Evolutionary conservation across 139 green algal genomes (phyloP).

Genomic region (Prasinococcaceae sp.): DNA sequence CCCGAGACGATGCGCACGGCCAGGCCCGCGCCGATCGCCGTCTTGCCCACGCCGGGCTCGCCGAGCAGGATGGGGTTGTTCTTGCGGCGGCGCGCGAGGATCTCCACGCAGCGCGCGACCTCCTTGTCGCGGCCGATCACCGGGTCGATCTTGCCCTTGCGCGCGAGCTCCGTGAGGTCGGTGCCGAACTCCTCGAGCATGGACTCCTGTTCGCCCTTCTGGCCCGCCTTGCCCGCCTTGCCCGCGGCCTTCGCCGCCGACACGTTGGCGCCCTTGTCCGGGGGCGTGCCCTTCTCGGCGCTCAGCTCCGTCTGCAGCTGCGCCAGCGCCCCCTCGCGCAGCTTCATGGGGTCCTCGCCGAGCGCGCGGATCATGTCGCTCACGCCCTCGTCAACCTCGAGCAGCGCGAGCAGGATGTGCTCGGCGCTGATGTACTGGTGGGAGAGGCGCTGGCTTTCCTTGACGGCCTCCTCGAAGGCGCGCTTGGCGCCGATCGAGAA

Average conservation of each 20-base stretch:
- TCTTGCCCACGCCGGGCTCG: conserved; percentile 70
- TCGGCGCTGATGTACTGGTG: conserved; percentile 80
- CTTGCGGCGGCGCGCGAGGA: conserved; percentile 83
- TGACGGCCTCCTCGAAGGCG: conserved; percentile 65
- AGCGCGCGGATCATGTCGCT: not conserved
- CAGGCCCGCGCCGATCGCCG: conserved; percentile 65
- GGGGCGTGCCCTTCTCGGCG: not conserved
- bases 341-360: conserved; percentile 5
- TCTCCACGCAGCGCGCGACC: conserved; percentile 73
- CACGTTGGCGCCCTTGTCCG: not conserved
- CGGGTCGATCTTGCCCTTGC: conserved; percentile 64
- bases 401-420: conserved; percentile 71
- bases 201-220: too few species aligned
- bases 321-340: conserved; percentile 5
- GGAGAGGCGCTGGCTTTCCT: conserved; percentile 55
- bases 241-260: not conserved
- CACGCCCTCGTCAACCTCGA: conserved; percentile 26
- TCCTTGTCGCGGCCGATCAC: conserved; percentile 79
- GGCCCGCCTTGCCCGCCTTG: conserved; percentile 13
- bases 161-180: conserved; percentile 66
- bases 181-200: conserved; percentile 71
- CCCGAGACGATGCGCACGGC: conserved; percentile 58
- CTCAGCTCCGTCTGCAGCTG: conserved; percentile 18
- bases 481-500: conserved; percentile 59
- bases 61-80: conserved; percentile 97